A percentile compares a stretch with the other conserved stretches of the same genome.
phyloP scores from a whole-genome alignment of 306 rosid genomes.

The Vigna trinervia region DNA sequence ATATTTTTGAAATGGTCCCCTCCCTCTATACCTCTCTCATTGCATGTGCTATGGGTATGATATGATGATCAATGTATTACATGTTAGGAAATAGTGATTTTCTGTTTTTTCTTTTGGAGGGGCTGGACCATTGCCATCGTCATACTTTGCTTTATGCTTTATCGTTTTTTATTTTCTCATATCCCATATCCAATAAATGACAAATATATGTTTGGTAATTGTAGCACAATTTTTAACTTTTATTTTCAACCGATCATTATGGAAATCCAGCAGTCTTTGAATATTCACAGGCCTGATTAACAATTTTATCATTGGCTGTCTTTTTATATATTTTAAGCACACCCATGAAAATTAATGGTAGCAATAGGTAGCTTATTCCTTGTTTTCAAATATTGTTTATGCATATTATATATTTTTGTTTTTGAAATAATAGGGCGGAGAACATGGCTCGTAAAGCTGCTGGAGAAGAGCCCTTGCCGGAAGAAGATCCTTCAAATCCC shows the following conservation, averaged over 20 bases:
- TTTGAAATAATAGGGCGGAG: constrained; percentile 64
- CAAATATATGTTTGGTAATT: background rate
- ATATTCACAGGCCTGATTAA: background rate
- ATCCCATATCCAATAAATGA: background rate
- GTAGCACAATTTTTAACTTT: constrained; percentile 16
- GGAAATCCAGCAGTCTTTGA: background rate
- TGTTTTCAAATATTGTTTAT: background rate
- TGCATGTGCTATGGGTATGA: too few species aligned
- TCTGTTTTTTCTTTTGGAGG: too few species aligned
- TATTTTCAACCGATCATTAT: background rate
- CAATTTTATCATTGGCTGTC: background rate
- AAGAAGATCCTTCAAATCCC: constrained; percentile 95
- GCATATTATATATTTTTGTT: background rate
- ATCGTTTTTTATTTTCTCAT: background rate
- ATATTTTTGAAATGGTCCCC: too few species aligned
- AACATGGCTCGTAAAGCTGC: constrained; percentile 79
- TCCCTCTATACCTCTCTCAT: too few species aligned
- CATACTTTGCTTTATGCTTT: background rate
- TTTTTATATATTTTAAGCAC: background rate
- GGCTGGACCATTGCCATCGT: too few species aligned
- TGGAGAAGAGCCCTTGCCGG: constrained; percentile 92
- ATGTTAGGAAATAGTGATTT: too few species aligned
- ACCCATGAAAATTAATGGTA: background rate
- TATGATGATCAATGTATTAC: too few species aligned
- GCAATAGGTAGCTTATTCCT: constrained; percentile 4